Conservation (phyloP, 164 flowering plant genomes). For the Tinospora cordifolia region DNA sequence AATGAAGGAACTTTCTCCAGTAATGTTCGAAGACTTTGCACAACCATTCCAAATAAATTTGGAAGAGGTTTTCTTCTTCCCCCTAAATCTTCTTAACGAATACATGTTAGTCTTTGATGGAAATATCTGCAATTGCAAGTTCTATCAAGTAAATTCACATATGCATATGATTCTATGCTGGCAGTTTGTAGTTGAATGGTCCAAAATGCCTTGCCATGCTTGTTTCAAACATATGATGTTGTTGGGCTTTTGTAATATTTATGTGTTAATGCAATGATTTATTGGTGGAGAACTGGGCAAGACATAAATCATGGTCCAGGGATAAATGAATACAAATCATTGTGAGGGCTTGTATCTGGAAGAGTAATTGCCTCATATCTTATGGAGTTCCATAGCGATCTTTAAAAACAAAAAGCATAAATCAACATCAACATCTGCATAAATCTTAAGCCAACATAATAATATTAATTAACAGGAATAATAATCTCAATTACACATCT, state of each 20-base stretch:
- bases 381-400: no score
- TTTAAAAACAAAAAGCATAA: no score
- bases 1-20: conserved; percentile 59
- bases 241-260: background rate
- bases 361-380: no score
- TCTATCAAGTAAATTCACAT: background rate
- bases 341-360: no score
- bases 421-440: no score
- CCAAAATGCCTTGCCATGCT: no score
- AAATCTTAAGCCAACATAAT: no score
- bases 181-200: no score
- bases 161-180: no score
- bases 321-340: no score
- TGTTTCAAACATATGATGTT: background rate
- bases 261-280: background rate
- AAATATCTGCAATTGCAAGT: background rate
- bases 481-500: no score
- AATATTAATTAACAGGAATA: no score
- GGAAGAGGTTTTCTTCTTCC: conserved; percentile 47
- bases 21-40: conserved; percentile 82
- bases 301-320: background rate
- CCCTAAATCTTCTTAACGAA: background rate
- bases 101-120: background rate
- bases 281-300: background rate
- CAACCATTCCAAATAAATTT: conserved; percentile 66